phyloP scores from a whole-genome alignment of 2,329 filamentous ascomycete species.

The Botrytis medusae region DNA sequence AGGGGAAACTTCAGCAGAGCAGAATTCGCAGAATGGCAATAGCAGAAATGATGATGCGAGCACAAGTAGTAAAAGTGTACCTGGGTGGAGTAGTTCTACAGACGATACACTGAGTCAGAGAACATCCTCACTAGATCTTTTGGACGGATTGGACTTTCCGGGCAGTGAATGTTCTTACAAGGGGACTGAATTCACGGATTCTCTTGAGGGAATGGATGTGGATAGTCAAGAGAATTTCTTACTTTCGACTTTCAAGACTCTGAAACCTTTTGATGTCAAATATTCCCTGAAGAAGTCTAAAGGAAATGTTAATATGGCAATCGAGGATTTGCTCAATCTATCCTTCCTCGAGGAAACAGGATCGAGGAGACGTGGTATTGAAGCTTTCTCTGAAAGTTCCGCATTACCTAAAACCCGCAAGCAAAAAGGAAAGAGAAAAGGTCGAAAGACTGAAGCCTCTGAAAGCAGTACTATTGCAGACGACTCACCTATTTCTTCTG shows the following conservation, averaged over 20 bases:
- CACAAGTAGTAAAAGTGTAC: slow-evolving; percentile 30
- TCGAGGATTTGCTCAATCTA: slow-evolving; percentile 79
- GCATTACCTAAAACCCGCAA: slow-evolving; percentile 39
- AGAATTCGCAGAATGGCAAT: slow-evolving; percentile 24
- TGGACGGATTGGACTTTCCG: slow-evolving; percentile 32
- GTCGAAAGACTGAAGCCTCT: slow-evolving; percentile 34
- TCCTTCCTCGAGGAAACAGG: slow-evolving; percentile 71
- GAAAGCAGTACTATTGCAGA: slow-evolving; percentile 17
- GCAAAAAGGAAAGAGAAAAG: slow-evolving; percentile 44
- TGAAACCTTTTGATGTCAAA: slow-evolving; percentile 64
- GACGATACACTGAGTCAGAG: slow-evolving; percentile 36
- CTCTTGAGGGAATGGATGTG: slow-evolving; percentile 48
- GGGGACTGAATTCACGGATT: slow-evolving; percentile 24
- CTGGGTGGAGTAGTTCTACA: slow-evolving; percentile 35
- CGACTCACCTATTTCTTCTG: neutral
- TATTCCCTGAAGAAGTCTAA: slow-evolving; percentile 66
- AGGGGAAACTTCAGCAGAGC: slow-evolving; percentile 3
- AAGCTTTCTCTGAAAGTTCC: slow-evolving; percentile 67
- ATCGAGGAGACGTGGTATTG: slow-evolving; percentile 69
- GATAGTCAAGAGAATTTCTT: slow-evolving; percentile 65
- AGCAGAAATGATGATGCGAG: slow-evolving; percentile 27
- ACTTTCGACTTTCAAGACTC: slow-evolving; percentile 67
- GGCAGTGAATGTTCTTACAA: slow-evolving; percentile 51
- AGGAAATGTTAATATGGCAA: slow-evolving; percentile 65
- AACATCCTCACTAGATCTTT: slow-evolving; percentile 29